These are phyloP conservation scores for Casuarina cunninghamiana DNA, from an alignment of 306 rosid species.

Conservation along the genomic window DNA sequence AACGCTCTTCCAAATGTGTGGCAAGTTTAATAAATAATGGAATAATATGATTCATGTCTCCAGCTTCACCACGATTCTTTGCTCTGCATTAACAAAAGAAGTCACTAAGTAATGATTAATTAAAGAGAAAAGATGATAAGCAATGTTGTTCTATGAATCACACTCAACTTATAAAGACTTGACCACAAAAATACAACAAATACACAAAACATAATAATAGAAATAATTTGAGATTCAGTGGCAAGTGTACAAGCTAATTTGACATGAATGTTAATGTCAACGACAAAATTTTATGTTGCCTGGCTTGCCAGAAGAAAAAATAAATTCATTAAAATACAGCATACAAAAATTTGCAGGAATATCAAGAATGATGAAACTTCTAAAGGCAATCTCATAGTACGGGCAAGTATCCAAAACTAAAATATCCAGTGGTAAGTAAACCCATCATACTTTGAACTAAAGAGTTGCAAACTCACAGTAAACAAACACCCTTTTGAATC, in stretches of 20 bases:
- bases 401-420: neutral
- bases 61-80: constrained; percentile 75
- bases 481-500: neutral
- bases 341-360: neutral
- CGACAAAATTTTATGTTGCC: neutral
- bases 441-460: neutral
- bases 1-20: constrained; percentile 62
- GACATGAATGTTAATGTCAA: neutral
- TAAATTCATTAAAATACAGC: neutral
- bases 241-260: neutral
- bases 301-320: neutral
- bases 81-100: constrained; percentile 48
- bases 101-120: too few species aligned
- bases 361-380: neutral
- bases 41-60: constrained; percentile 67
- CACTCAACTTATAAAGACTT: neutral
- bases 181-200: neutral
- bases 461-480: neutral
- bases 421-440: neutral
- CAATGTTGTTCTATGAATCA: constrained; percentile 21
- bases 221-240: neutral
- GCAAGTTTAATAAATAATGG: constrained; percentile 79
- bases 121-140: neutral
- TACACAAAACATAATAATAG: neutral
- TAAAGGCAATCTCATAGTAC: neutral